These are phyloP conservation scores for Phytophthora meadii DNA, from an alignment of 352 stramenopile genomes.

Conservation along the genomic window DNA sequence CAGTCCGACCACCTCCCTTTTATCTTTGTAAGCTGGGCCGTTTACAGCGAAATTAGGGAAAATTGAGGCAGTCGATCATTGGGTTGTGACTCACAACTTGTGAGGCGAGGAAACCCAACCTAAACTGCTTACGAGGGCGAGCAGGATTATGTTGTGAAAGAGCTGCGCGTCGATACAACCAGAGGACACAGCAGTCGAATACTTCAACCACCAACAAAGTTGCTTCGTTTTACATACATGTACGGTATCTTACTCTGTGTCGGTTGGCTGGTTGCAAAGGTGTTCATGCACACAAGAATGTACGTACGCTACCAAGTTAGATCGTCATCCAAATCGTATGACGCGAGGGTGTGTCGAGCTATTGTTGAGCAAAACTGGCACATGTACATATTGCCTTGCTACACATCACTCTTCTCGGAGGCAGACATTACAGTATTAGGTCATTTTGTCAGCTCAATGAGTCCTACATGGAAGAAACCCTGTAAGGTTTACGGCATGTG, in stretches of 20 bases:
- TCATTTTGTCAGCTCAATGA: too few species aligned
- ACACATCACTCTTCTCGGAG: background rate
- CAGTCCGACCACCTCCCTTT: slow-evolving; percentile 1
- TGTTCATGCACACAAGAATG: too few species aligned
- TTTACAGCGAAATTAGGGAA: slow-evolving; percentile 4
- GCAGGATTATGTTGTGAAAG: slow-evolving; percentile 4
- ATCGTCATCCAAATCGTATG: too few species aligned
- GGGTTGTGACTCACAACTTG: background rate
- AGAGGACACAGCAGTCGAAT: slow-evolving; percentile 26
- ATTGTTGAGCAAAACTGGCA: too few species aligned
- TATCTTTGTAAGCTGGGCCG: background rate
- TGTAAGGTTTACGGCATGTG: too few species aligned
- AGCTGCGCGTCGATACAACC: slow-evolving; percentile 1
- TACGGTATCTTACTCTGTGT: background rate
- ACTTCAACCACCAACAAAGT: slow-evolving; percentile 26
- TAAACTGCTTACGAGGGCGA: slow-evolving; percentile 4
- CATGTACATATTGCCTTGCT: background rate
- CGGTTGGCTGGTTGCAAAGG: too few species aligned
- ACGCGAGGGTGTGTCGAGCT: too few species aligned
- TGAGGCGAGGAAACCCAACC: too few species aligned
- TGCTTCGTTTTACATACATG: background rate
- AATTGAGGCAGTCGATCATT: background rate
- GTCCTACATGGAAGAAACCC: too few species aligned
- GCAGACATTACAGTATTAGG: background rate
- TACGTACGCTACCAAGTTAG: too few species aligned